A percentile compares a stretch with the other conserved stretches of the same genome.
These are phyloP conservation scores for Niveomyces coronatus DNA, from an alignment of 2,329 filamentous ascomycete genomes.

Conservation along the genomic window DNA sequence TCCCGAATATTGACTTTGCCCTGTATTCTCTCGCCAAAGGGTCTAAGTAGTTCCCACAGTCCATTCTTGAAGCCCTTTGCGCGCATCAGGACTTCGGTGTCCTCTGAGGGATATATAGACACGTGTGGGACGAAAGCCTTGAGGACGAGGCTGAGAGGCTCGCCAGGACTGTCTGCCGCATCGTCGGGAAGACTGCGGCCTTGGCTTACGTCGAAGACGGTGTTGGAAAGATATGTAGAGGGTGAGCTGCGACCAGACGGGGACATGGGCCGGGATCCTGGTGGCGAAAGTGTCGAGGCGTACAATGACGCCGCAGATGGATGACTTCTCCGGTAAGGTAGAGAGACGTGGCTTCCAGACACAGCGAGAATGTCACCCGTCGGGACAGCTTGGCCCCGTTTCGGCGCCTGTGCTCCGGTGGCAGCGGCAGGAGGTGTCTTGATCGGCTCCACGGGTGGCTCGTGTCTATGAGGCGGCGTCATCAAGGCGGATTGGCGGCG, in stretches of 20 bases:
- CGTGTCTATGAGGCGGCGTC: constrained; percentile 57
- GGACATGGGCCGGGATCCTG: constrained; percentile 57
- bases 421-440: constrained; percentile 59
- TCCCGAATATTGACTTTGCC: constrained; percentile 88
- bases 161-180: constrained; percentile 35
- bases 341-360: constrained; percentile 41
- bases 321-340: constrained; percentile 44
- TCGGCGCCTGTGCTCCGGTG: constrained; percentile 48
- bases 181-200: constrained; percentile 35
- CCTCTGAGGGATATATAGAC: constrained; percentile 73
- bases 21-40: constrained; percentile 79
- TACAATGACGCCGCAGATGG: constrained; percentile 52
- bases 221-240: constrained; percentile 45
- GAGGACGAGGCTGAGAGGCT: constrained; percentile 58
- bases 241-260: constrained; percentile 51
- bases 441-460: constrained; percentile 54
- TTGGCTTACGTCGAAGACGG: constrained; percentile 42
- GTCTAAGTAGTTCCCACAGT: constrained; percentile 74
- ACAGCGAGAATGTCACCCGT: constrained; percentile 35
- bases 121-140: constrained; percentile 84
- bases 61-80: constrained; percentile 80
- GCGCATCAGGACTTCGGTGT: constrained; percentile 69
- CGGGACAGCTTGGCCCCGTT: constrained; percentile 48
- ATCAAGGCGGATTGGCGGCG: constrained; percentile 38
- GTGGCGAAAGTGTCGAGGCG: constrained; percentile 56